Percentiles rank a stretch among this genome's conserved stretches.
Evolutionary conservation across 495 filamentous ascomycete species (phyloP).

Genomic region (Xylaria grammica): DNA sequence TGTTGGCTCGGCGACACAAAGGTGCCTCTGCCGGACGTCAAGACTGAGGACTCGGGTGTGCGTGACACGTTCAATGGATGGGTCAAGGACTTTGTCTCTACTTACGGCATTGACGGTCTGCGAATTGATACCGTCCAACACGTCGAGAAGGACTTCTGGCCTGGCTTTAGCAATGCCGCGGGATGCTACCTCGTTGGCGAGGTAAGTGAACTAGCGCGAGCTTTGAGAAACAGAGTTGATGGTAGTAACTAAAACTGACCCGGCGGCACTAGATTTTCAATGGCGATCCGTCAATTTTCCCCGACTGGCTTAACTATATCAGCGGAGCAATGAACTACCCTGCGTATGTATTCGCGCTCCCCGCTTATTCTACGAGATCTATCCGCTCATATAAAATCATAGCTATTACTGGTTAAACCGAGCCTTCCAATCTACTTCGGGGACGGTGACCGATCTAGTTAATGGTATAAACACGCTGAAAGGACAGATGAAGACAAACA

Average conservation of each 20-base stretch:
- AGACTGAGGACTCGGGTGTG: conserved; percentile 63
- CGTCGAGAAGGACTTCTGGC: conserved; percentile 71
- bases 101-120: conserved; percentile 77
- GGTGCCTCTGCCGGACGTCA: conserved; percentile 69
- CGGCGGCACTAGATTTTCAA: conserved; percentile 39
- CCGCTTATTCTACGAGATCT: neutral
- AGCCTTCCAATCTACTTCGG: conserved; percentile 64
- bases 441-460: conserved; percentile 61
- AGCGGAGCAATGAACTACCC: conserved; percentile 74
- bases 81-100: conserved; percentile 64
- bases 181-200: conserved; percentile 74
- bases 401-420: conserved; percentile 63
- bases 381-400: neutral
- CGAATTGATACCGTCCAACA: conserved; percentile 76
- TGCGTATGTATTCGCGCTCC: conserved; percentile 44
- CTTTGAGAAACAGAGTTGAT: neutral
- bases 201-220: conserved; percentile 38
- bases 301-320: conserved; percentile 66
- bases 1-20: conserved; percentile 75
- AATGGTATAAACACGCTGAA: conserved; percentile 62
- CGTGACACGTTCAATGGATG: conserved; percentile 64
- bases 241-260: neutral
- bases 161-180: conserved; percentile 62
- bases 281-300: conserved; percentile 64
- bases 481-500: conserved; percentile 32